Conservation (phyloP, 2,329 filamentous ascomycete genomes). For the Orbilia javanica region DNA sequence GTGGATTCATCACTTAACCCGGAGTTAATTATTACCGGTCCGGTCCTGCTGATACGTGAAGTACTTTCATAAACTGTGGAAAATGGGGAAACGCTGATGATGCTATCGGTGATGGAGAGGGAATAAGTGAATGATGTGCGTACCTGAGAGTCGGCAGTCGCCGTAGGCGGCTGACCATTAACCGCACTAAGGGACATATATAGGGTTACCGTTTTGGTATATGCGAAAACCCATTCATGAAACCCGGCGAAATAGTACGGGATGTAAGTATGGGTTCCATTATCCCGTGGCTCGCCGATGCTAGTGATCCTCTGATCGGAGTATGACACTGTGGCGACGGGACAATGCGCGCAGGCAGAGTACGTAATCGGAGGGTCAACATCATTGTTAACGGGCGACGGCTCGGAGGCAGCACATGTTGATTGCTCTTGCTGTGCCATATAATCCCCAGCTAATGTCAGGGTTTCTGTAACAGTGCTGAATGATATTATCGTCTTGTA, state of each 20-base stretch:
- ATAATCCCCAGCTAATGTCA: constrained; percentile 24
- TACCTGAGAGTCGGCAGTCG: constrained; percentile 33
- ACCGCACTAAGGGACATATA: constrained; percentile 51
- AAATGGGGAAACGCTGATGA: constrained; percentile 49
- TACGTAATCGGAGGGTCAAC: constrained; percentile 47
- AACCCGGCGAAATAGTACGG: constrained; percentile 54
- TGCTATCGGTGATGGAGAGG: constrained; percentile 46
- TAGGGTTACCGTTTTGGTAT: constrained; percentile 50
- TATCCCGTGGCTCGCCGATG: constrained; percentile 33
- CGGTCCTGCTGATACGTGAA: constrained; percentile 54
- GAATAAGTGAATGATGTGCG: constrained; percentile 53
- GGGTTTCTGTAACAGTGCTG: constrained; percentile 35
- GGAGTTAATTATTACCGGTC: constrained; percentile 57
- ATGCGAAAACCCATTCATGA: constrained; percentile 51
- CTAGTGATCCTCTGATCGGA: constrained; percentile 49
- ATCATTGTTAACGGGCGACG: constrained; percentile 6
- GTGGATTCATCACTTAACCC: constrained; percentile 56
- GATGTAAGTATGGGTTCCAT: constrained; percentile 48
- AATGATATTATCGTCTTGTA: constrained; percentile 52
- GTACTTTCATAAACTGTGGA: constrained; percentile 50
- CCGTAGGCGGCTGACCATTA: constrained; percentile 18
- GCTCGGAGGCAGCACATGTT: constrained; percentile 24
- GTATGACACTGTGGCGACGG: constrained; percentile 33
- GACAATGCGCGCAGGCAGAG: constrained; percentile 33
- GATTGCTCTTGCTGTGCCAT: constrained; percentile 20